Base-by-base conservation (phyloP, 148 eudicot genomes). In the Talinum fruticosum region DNA sequence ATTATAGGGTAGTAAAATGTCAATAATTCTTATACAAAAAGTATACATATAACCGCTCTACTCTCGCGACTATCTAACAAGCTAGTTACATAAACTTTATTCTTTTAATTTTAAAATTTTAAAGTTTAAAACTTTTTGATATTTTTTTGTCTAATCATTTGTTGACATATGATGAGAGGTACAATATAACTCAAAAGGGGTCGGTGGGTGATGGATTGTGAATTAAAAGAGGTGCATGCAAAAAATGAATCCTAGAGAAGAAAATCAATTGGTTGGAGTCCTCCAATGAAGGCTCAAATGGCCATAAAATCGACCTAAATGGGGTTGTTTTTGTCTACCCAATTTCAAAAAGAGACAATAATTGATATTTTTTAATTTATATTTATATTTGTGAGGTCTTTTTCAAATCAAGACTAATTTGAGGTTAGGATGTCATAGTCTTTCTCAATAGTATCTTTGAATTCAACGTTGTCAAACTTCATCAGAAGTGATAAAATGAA, bases 371-470 rank as follows among this genome's bases (percentile, higher is more conserved):
- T 23, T 54, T 54, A 6, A 23, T 18, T 54, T n/a, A 59, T 59
- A 4, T n/a, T 23, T 24, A 7, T 8, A 12, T 59, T 8, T 51
- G 64, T 8, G 26, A 59, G 64, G 10, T 16, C 64, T 24, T 8
- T 41, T 57, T 57, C 64, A 57, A n/a, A 57, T 57, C 26, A 59
- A 23, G 64, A 29, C 29, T 59, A 19, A 59, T 59, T n/a, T 59
- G 64, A 59, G 29, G 64, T 59, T 59, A 59, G 64, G 64, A 59
- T 59, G 64, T 59, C 64, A 59, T 59, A 13, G 57, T 51, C 57
- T 51, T 41, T 41, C 47, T 10, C 1, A 51, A 51, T 4, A 51
- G 57, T 51, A 1, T 51, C 57, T 51, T 51, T 51, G 57, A 51
- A 51, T 51, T 51, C 23, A 18, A 51, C 23, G 16, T 51, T 51